These are phyloP conservation scores for Epichloe aotearoae DNA, from an alignment of 2,329 filamentous ascomycete species.

Conservation along the genomic window DNA sequence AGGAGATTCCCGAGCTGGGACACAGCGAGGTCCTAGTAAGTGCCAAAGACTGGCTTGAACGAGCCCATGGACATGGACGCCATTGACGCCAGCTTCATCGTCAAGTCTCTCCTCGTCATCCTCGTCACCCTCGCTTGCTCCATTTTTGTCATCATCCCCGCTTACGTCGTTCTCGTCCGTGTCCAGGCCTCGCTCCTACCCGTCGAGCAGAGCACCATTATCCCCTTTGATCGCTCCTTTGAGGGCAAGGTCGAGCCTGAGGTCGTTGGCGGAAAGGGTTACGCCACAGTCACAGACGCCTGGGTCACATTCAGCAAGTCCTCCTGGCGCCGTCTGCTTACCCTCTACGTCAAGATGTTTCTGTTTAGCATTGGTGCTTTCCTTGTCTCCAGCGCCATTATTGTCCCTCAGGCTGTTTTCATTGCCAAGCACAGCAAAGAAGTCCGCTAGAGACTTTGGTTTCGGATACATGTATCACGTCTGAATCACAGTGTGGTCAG, in stretches of 20 bases:
- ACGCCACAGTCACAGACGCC: slow-evolving; percentile 58
- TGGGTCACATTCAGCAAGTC: slow-evolving; percentile 66
- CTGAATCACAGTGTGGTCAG: too few relatives aligned
- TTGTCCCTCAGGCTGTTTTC: slow-evolving; percentile 39
- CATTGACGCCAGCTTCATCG: slow-evolving; percentile 15
- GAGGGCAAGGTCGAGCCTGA: slow-evolving; percentile 63
- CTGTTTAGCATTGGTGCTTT: slow-evolving; percentile 36
- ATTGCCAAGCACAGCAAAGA: slow-evolving; percentile 14
- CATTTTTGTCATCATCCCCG: slow-evolving; percentile 58
- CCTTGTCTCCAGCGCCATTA: slow-evolving; percentile 29
- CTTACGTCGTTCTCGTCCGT: slow-evolving; percentile 63
- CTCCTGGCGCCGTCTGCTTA: slow-evolving; percentile 59
- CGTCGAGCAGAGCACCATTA: slow-evolving; percentile 67
- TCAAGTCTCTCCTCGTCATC: slow-evolving; percentile 33
- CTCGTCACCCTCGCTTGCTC: slow-evolving; percentile 35
- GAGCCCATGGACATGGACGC: slow-evolving; percentile 18
- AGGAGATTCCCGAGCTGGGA: slow-evolving; percentile 46
- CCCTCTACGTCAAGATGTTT: slow-evolving; percentile 62
- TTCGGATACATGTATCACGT: too few relatives aligned
- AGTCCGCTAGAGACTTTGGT: background rate
- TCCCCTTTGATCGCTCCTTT: slow-evolving; percentile 83
- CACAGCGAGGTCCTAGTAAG: slow-evolving; percentile 62
- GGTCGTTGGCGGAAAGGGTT: slow-evolving; percentile 59
- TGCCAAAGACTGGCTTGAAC: slow-evolving; percentile 23
- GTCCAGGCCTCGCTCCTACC: slow-evolving; percentile 80